Percentiles rank a stretch among this genome's conserved stretches.
phyloP scores from a whole-genome alignment of 345 rosid species.

The Bruguiera gymnorhiza region DNA sequence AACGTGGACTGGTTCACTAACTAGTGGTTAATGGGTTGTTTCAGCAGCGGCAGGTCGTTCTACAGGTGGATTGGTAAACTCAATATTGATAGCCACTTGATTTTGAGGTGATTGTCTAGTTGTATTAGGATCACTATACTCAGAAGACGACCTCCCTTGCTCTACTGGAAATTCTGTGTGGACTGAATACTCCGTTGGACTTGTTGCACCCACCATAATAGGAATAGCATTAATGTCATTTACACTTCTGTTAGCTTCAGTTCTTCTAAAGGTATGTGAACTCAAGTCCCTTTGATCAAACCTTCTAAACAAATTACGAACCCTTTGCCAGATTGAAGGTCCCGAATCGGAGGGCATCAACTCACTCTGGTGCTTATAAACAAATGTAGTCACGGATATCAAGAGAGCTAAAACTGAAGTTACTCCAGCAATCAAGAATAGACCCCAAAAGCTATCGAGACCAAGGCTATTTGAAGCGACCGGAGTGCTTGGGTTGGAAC shows the following conservation, averaged over 20 bases:
- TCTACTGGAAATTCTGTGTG: too few species aligned
- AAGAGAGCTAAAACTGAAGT: slow-evolving; percentile 7
- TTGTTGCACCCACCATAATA: background rate
- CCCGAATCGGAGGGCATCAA: background rate
- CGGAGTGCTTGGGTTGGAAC: background rate
- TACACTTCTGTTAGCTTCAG: background rate
- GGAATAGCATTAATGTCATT: background rate
- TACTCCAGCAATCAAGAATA: slow-evolving; percentile 18
- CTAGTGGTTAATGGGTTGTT: too few species aligned
- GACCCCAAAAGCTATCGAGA: slow-evolving; percentile 17
- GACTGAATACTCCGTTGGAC: background rate
- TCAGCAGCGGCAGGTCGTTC: too few species aligned
- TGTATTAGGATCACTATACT: too few species aligned
- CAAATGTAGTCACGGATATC: background rate
- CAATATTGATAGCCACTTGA: too few species aligned
- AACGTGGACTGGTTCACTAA: too few species aligned
- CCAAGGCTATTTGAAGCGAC: slow-evolving; percentile 10
- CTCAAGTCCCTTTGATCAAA: slow-evolving; percentile 14
- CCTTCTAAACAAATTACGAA: slow-evolving; percentile 4
- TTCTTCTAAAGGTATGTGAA: slow-evolving; percentile 1
- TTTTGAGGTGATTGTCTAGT: too few species aligned
- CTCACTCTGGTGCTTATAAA: background rate
- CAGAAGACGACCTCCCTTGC: background rate
- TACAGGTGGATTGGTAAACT: background rate
- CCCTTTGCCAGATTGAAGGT: background rate